phyloP scores from a whole-genome alignment of 169 alveolate genomes.

The Babesia caballi region DNA sequence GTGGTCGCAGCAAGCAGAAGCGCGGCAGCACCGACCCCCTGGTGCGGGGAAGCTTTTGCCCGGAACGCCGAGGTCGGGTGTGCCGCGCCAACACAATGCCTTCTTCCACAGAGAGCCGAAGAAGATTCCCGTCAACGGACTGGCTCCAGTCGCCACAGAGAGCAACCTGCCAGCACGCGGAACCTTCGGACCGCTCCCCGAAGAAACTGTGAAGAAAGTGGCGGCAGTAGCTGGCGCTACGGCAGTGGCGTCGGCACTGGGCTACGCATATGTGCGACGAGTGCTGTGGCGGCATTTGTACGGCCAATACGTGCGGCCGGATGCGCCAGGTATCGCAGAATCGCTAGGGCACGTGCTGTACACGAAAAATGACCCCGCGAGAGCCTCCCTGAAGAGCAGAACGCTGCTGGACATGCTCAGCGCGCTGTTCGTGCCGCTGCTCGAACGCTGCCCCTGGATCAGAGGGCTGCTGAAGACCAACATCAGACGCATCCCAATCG shows the following conservation, averaged over 20 bases:
- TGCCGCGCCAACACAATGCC: constrained; percentile 19
- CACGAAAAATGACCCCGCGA: constrained; percentile 29
- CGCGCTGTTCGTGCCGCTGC: constrained; percentile 7
- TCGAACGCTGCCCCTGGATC: constrained; percentile 40
- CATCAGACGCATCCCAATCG: constrained; percentile 48
- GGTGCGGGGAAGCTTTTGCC: neutral
- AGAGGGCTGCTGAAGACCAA: constrained; percentile 47
- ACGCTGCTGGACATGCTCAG: constrained; percentile 1
- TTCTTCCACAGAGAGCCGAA: constrained; percentile 19
- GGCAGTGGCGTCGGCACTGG: constrained; percentile 37
- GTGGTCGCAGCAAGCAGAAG: neutral
- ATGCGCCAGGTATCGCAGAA: constrained; percentile 58
- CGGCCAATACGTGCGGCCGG: constrained; percentile 18
- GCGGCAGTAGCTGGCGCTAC: constrained; percentile 52
- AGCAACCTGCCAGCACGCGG: neutral
- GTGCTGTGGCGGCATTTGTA: constrained; percentile 37
- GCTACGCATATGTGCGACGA: constrained; percentile 31
- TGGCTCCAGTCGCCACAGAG: neutral
- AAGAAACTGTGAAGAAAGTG: neutral
- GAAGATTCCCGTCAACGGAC: neutral
- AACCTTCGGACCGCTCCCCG: neutral
- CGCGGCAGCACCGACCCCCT: neutral
- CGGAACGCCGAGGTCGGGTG: neutral
- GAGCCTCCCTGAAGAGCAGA: neutral
- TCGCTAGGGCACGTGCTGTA: constrained; percentile 59